Percentiles rank a stretch among this genome's conserved stretches.
Evolutionary conservation across 2,329 filamentous ascomycete genomes (phyloP).

Genomic region (Mycosphaerelloides madeirae): DNA sequence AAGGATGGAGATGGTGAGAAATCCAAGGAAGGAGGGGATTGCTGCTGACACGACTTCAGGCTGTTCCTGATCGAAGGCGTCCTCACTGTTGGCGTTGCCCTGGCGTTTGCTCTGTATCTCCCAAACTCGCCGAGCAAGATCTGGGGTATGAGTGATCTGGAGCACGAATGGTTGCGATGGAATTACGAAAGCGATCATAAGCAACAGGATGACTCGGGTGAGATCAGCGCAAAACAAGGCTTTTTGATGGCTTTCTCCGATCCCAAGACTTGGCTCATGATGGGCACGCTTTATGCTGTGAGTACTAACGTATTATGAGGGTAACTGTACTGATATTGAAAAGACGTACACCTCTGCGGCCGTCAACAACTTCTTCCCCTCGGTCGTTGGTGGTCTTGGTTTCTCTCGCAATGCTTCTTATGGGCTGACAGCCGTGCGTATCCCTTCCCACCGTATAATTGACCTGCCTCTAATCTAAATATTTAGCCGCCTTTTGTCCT

Average conservation of each 20-base stretch:
- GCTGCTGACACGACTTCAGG: constrained; percentile 2
- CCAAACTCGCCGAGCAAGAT: constrained; percentile 21
- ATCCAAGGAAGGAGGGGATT: not conserved
- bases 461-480: not conserved
- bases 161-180: constrained; percentile 18
- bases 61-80: constrained; percentile 23
- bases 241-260: constrained; percentile 24
- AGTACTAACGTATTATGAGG: not conserved
- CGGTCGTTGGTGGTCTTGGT: constrained; percentile 36
- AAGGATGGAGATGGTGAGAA: constrained; percentile 30
- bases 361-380: constrained; percentile 34
- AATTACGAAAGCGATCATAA: constrained; percentile 21
- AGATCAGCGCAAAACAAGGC: constrained; percentile 18
- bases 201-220: constrained; percentile 16
- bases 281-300: constrained; percentile 17
- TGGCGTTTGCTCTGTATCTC: constrained; percentile 18
- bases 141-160: constrained; percentile 11
- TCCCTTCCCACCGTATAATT: not conserved
- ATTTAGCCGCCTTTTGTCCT: constrained; percentile 16
- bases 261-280: constrained; percentile 21
- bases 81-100: constrained; percentile 19
- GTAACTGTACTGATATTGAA: not conserved
- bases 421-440: constrained; percentile 13
- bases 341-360: constrained; percentile 15
- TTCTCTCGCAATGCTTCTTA: constrained; percentile 24